Conservation (phyloP, 164 flowering plant species). For the Dillenia turbinata region DNA sequence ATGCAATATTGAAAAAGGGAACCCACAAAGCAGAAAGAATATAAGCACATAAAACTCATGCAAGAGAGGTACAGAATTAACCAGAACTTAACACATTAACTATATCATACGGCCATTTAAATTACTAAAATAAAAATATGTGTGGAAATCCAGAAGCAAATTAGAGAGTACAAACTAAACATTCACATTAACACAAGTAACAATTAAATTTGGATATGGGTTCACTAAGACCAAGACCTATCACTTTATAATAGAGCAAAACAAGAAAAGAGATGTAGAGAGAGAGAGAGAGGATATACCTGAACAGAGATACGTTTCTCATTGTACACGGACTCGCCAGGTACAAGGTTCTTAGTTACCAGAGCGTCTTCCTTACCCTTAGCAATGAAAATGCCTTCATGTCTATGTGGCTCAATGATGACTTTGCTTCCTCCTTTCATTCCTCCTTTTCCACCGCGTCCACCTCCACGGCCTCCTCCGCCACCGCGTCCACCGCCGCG, state of each 20-base stretch:
- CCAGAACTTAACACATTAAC: too few relatives aligned
- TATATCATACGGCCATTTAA: too few relatives aligned
- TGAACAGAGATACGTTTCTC: constrained; percentile 89
- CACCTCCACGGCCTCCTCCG: constrained; percentile 32
- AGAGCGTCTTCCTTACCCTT: constrained; percentile 95
- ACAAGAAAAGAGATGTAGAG: not conserved
- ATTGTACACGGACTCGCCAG: constrained; percentile 89
- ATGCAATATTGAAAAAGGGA: too few relatives aligned
- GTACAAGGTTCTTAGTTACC: constrained; percentile 82
- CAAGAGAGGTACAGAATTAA: too few relatives aligned
- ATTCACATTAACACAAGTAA: too few relatives aligned
- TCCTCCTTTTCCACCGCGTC: constrained; percentile 58
- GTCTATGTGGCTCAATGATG: constrained; percentile 83
- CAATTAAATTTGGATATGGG: too few relatives aligned
- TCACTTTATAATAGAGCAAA: not conserved
- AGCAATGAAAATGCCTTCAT: constrained; percentile 83
- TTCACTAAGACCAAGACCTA: too few relatives aligned
- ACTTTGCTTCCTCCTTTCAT: constrained; percentile 91
- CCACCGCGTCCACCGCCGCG: constrained; percentile 32
- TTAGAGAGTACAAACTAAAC: not conserved
- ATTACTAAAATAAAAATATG: too few relatives aligned
- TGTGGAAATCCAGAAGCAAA: not conserved
- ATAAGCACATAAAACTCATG: too few relatives aligned
- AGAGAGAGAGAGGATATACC: constrained; percentile 27
- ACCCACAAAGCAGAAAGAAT: too few relatives aligned